Percentiles rank a stretch among this genome's conserved stretches.
phyloP scores from a whole-genome alignment of 345 rosid genomes.

The Fremontodendron californicum region DNA sequence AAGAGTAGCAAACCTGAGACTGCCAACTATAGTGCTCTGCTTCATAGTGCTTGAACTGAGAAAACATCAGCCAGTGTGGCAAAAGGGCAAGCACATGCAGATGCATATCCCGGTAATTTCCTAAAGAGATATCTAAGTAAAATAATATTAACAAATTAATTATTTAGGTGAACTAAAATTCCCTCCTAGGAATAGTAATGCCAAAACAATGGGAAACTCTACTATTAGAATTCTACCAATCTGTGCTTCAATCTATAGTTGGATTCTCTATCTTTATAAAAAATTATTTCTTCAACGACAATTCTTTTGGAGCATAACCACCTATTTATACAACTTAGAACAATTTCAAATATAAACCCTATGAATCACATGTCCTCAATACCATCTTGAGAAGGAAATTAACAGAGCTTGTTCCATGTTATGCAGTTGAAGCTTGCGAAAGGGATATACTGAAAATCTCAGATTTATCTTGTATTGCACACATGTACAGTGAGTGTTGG shows the following conservation, averaged over 20 bases:
- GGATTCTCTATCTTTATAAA: slow-evolving; percentile 23
- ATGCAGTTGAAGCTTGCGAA: slow-evolving; percentile 24
- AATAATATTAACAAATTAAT: slow-evolving; percentile 19
- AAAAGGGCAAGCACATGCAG: slow-evolving; percentile 5
- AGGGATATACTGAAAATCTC: slow-evolving; percentile 18
- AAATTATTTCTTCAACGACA: slow-evolving; percentile 26
- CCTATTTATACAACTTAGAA: slow-evolving; percentile 21
- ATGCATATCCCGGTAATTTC: slow-evolving; percentile 7
- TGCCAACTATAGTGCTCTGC: neutral
- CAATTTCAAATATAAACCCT: slow-evolving; percentile 9
- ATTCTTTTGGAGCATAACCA: slow-evolving; percentile 14
- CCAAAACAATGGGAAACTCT: slow-evolving; percentile 16
- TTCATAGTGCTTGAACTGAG: slow-evolving; percentile 8
- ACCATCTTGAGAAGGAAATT: slow-evolving; percentile 19
- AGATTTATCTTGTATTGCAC: slow-evolving; percentile 22
- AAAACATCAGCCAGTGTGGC: neutral
- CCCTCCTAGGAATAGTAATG: slow-evolving; percentile 2
- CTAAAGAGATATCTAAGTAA: slow-evolving; percentile 16
- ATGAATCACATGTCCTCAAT: slow-evolving; percentile 16
- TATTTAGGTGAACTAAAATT: slow-evolving; percentile 14
- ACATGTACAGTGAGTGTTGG: slow-evolving; percentile 23
- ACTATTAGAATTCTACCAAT: slow-evolving; percentile 23
- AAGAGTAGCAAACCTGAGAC: slow-evolving; percentile 31
- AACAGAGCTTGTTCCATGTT: slow-evolving; percentile 20
- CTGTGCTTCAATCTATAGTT: neutral